Base-by-base conservation (phyloP, 2,329 filamentous ascomycete genomes). In the Chaetomium sp. region DNA sequence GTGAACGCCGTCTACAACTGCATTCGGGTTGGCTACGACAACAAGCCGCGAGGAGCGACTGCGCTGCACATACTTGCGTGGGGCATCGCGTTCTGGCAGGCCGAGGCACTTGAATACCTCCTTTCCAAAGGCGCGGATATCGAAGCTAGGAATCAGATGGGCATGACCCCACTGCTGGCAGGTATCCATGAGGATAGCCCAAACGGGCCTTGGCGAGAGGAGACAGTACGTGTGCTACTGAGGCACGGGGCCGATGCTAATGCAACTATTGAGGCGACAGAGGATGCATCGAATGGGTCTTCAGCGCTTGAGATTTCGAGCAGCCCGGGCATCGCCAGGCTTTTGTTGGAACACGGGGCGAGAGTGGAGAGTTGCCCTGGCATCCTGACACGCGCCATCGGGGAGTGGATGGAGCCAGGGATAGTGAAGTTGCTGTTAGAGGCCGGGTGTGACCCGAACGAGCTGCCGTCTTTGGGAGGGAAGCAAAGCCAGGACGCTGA, bases 141-240 rank as follows among this genome's bases (percentile, higher is more conserved):
- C 16, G 38, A 42, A 42, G 38, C 38, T 7, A 42, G 38, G 38
- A 42, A 42, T 16, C 7, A 42, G 38, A 42, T 19, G 38, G 38
- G 38, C 38, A 19, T 42, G 38, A 42, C 38, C 16, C 38, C 38
- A 4, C 38, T 42, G 38, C 38, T 42, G 5, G 38, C 38, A n/a
- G 38, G 16, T 42, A 42, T 42, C 38, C 38, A 42, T n/a, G 38
- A 16, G 16, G 38, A 42, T 19, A 42, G 16, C 21, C 35, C 38
- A n/a, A 25, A 33, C 10, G 29, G 57, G 3, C 50, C 54, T 42
- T 63, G 60, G 60, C 25, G 29, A 31, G 54, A 60, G 21, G 60
- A 51, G 21, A 61, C 60, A 25, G 57, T 60, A 12, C 56, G 64
- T 7, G 57, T 66, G 21, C 45, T 66, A 38, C 21, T 57, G 53